phyloP scores from a whole-genome alignment of 306 rosid species.

The Senna tora region DNA sequence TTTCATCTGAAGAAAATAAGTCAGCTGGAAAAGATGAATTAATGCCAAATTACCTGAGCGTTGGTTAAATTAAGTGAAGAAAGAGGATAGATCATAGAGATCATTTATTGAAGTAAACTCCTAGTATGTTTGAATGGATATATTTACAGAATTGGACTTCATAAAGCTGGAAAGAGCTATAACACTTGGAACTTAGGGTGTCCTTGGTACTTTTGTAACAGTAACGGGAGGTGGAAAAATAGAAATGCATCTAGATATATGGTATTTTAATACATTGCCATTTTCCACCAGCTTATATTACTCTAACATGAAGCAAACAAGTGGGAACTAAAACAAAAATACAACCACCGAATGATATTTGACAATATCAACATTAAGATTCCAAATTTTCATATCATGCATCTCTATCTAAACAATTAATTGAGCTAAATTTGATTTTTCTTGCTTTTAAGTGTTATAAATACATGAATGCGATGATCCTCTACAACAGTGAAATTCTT shows the following conservation, averaged over 20 bases:
- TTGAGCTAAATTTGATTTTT: background rate
- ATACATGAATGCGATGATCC: background rate
- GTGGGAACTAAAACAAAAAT: conserved; percentile 8
- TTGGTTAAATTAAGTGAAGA: background rate
- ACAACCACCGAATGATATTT: conserved; percentile 8
- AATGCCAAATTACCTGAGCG: background rate
- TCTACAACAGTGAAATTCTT: background rate
- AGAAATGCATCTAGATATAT: background rate
- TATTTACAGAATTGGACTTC: conserved; percentile 3
- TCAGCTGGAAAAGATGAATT: background rate
- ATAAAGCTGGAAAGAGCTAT: conserved; percentile 7
- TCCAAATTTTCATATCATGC: conserved; percentile 9
- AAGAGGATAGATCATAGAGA: background rate
- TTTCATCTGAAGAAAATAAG: background rate
- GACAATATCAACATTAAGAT: conserved; percentile 1
- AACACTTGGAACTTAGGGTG: conserved; percentile 11
- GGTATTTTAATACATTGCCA: background rate
- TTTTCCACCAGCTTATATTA: background rate
- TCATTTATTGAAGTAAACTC: background rate
- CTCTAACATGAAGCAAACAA: background rate
- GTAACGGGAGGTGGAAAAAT: background rate
- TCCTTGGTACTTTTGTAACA: background rate
- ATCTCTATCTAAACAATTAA: background rate
- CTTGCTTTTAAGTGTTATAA: background rate
- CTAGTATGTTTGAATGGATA: conserved; percentile 8